phyloP scores from a whole-genome alignment of 768 basidiomycete genomes.

The Dentipellis fragilis region DNA sequence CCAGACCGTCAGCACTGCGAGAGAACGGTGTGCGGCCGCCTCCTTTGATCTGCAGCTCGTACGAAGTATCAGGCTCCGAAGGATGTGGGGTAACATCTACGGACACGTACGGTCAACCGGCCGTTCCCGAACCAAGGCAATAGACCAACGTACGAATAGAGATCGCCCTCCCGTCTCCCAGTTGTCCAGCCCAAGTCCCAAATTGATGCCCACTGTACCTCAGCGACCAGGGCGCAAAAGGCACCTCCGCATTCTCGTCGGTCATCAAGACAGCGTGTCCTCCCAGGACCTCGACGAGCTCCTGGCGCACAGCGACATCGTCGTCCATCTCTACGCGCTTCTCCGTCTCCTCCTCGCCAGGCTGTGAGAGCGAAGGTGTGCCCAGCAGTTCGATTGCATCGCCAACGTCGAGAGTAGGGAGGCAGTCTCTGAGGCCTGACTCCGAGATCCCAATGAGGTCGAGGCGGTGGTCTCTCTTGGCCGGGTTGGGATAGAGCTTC shows the following conservation, averaged over 20 bases:
- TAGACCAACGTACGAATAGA: conserved; percentile 62
- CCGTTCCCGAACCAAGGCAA: not conserved
- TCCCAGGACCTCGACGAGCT: conserved; percentile 73
- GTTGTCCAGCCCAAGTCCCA: conserved; percentile 84
- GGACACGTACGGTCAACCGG: not conserved
- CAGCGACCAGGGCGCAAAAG: conserved; percentile 64
- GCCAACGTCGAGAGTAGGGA: conserved; percentile 82
- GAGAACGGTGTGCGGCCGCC: conserved; percentile 92
- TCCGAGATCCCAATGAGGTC: conserved; percentile 67
- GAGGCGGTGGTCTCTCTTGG: conserved; percentile 40
- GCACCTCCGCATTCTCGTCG: conserved; percentile 20
- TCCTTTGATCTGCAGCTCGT: conserved; percentile 93
- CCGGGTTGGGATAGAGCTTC: conserved; percentile 29
- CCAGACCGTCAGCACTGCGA: conserved; percentile 86
- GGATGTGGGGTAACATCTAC: conserved; percentile 75
- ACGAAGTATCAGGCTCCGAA: conserved; percentile 37
- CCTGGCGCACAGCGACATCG: conserved; percentile 43
- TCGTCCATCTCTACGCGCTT: conserved; percentile 17
- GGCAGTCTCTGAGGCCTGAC: conserved; percentile 57
- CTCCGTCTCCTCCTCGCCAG: conserved; percentile 18
- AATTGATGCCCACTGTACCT: conserved; percentile 91
- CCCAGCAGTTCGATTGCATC: conserved; percentile 69
- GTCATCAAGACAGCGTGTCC: conserved; percentile 67
- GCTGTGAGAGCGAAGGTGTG: conserved; percentile 36
- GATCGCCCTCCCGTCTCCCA: conserved; percentile 95